Evolutionary conservation across 164 flowering plant genomes (phyloP).

Genomic region (Tinospora cordifolia): DNA sequence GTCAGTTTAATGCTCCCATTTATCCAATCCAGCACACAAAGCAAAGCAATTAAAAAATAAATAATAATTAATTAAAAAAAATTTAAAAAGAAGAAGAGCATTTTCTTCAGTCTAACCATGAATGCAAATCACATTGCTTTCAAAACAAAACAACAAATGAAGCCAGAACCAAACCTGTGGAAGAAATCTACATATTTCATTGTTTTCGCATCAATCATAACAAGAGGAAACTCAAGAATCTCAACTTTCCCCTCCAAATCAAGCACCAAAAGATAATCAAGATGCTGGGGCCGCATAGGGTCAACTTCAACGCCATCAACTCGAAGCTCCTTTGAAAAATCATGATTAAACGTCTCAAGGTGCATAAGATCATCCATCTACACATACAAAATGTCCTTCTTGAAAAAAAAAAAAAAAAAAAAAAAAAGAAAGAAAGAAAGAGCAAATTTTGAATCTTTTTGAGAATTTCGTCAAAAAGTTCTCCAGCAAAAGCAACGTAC

Average conservation of each 20-base stretch:
- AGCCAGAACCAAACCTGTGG: constrained; percentile 60
- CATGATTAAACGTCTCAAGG: constrained; percentile 66
- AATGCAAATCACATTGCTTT: neutral
- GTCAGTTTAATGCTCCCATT: neutral
- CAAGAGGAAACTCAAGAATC: constrained; percentile 91
- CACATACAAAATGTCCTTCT: constrained; percentile 1
- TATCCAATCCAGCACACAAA: neutral
- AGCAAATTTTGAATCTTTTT: neutral
- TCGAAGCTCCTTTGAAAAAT: constrained; percentile 43
- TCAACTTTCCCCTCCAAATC: constrained; percentile 98
- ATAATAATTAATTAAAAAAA: no score
- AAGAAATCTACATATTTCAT: constrained; percentile 64
- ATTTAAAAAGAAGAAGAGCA: neutral
- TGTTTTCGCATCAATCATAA: constrained; percentile 64
- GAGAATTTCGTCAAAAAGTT: constrained; percentile 17
- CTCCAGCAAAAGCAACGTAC: neutral
- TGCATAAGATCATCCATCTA: constrained; percentile 77
- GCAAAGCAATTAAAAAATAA: no score
- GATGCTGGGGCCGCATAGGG: constrained; percentile 32
- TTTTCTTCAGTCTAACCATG: neutral
- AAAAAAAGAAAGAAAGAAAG: neutral
- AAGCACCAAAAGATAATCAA: constrained; percentile 77
- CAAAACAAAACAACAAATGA: constrained; percentile 2
- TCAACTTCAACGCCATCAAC: constrained; percentile 24
- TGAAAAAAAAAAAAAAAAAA: no score